A percentile compares a stretch with the other conserved stretches of the same genome.
Conservation (phyloP, 805 yeast species). For the Jamesozyma piceae region DNA sequence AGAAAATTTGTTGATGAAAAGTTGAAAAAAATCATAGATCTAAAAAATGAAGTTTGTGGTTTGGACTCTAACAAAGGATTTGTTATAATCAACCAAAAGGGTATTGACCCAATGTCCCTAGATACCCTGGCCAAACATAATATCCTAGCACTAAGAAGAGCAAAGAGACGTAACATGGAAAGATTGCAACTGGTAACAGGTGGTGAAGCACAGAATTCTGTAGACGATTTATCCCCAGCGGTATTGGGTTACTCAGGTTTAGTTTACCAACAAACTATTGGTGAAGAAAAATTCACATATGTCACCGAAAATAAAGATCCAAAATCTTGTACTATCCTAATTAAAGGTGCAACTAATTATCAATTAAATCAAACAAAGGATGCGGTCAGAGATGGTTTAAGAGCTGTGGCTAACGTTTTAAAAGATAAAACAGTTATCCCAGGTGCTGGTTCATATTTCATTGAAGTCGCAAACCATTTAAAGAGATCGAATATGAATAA, state of each 20-base stretch:
- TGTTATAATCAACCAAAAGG: conserved; percentile 94
- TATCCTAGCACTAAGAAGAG: conserved; percentile 91
- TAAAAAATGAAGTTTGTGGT: conserved; percentile 87
- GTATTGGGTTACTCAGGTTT: conserved; percentile 82
- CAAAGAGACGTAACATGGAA: conserved; percentile 98
- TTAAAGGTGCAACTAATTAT: conserved; percentile 88
- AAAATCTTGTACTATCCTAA: conserved; percentile 80
- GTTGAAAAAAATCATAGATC: conserved; percentile 79
- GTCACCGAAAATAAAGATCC: conserved; percentile 87
- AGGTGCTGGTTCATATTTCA: conserved; percentile 94
- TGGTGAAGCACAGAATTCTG: conserved; percentile 96
- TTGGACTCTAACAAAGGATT: conserved; percentile 64
- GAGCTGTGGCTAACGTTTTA: conserved; percentile 87
- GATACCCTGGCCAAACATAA: conserved; percentile 89
- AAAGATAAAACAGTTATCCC: conserved; percentile 82
- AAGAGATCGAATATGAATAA: conserved; percentile 40
- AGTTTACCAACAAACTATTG: conserved; percentile 86
- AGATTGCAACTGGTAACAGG: conserved; percentile 92
- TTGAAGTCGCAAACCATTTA: conserved; percentile 69
- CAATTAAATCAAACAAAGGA: conserved; percentile 87
- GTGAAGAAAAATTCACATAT: conserved; percentile 96
- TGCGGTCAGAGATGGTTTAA: conserved; percentile 93
- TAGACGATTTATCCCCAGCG: conserved; percentile 76
- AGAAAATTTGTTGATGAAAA: conserved; percentile 91
- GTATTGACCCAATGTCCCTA: conserved; percentile 95